These are phyloP conservation scores for Curvularia lunata DNA, from an alignment of 2,329 filamentous ascomycete species.

Conservation along the genomic window DNA sequence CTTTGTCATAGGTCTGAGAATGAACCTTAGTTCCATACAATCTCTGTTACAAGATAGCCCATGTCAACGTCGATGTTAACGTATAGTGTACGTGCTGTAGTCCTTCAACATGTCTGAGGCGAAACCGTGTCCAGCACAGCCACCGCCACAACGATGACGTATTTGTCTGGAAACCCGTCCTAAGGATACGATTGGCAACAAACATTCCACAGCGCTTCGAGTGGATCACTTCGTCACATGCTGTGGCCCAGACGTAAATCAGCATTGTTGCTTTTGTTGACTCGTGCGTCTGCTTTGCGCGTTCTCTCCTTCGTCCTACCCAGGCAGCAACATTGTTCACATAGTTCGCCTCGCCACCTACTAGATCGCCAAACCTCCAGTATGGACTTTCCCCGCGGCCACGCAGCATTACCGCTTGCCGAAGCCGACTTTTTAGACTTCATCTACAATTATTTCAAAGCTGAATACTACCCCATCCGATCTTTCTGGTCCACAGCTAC, in stretches of 20 bases:
- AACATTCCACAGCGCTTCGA: slow-evolving; percentile 3
- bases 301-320: slow-evolving; percentile 26
- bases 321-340: slow-evolving; percentile 41
- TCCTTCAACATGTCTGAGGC: too few relatives aligned
- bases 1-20: too few relatives aligned
- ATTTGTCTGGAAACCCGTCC: slow-evolving; percentile 1
- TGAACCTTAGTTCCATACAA: too few relatives aligned
- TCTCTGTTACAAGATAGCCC: too few relatives aligned
- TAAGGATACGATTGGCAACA: slow-evolving; percentile 7
- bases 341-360: slow-evolving; percentile 20
- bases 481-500: slow-evolving; percentile 47
- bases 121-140: slow-evolving; percentile 4
- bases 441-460: slow-evolving; percentile 48
- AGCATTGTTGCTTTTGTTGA: slow-evolving; percentile 29
- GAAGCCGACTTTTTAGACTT: slow-evolving; percentile 46
- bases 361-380: slow-evolving; percentile 4
- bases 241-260: slow-evolving; percentile 29
- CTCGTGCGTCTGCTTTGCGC: slow-evolving; percentile 19
- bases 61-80: too few relatives aligned
- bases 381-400: slow-evolving; percentile 45
- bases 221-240: slow-evolving; percentile 29
- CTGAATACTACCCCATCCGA: slow-evolving; percentile 47
- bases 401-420: slow-evolving; percentile 41
- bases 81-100: too few relatives aligned
- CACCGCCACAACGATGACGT: slow-evolving; percentile 23